A percentile compares a stretch with the other conserved stretches of the same genome.
These are phyloP conservation scores for Ganoderma lucidum DNA, from an alignment of 1,284 basidiomycete genomes.

Conservation along the genomic window DNA sequence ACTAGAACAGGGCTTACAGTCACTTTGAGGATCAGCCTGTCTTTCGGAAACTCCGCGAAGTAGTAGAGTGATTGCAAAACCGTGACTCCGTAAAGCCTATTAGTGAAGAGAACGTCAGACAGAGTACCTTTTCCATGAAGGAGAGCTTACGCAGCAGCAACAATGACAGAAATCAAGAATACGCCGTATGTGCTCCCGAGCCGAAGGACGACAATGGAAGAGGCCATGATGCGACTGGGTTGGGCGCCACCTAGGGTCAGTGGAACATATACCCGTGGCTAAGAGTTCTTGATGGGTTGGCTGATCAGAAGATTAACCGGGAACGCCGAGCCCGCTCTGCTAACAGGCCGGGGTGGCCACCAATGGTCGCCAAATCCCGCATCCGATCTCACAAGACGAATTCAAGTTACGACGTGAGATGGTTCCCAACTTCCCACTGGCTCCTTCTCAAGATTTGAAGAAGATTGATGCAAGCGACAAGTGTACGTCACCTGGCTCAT, in stretches of 20 bases:
- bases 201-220: constrained; percentile 1
- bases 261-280: constrained; percentile 2
- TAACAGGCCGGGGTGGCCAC: background rate
- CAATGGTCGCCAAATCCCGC: background rate
- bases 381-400: background rate
- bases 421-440: constrained; percentile 2
- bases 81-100: constrained; percentile 27
- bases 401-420: constrained; percentile 5
- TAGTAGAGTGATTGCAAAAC: constrained; percentile 26
- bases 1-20: constrained; percentile 9
- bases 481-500: background rate
- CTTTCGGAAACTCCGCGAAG: constrained; percentile 27
- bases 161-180: constrained; percentile 29
- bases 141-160: constrained; percentile 22
- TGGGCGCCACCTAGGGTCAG: background rate
- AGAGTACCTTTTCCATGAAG: background rate
- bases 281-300: background rate
- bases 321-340: background rate
- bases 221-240: constrained; percentile 13
- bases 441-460: background rate
- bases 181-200: constrained; percentile 31
- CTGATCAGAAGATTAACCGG: background rate
- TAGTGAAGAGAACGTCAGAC: background rate
- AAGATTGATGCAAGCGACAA: background rate
- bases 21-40: constrained; percentile 19